Base-by-base conservation (phyloP, 257 asterid genomes). In the Paraleonurus japonicus region DNA sequence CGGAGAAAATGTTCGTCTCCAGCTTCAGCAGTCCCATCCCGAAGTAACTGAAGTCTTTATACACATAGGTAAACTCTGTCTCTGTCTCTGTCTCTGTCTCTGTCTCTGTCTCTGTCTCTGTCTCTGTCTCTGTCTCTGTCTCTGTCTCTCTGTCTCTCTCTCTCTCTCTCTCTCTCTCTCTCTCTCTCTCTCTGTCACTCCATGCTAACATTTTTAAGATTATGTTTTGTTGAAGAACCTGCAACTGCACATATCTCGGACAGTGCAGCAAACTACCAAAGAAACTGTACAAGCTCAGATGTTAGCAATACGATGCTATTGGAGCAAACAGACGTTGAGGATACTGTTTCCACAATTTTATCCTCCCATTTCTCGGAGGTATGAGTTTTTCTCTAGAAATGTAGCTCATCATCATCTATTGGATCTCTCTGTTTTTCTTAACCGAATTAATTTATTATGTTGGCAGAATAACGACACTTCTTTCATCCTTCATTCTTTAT, bases 1-100 rank as follows among this genome's bases (percentile, higher is more conserved):
- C 61, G 99, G 92, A 57, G 96, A 91, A 79, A 83, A 81, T 76
- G 98, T 94, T 51, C 88, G 90, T 54, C 81, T 43, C 73, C 85
- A 78, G 75, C 85, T 94, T 67, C 98, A 92, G 74, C 86, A 65
- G 73, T 80, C 80, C 77, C 90, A 89, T 80, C 96, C 93, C 23
- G 93, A 88, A 85, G 87, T 94, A 58, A 84, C 96, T 63, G 99
- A 94, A 87, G 98, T 94, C 76, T 94, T 94, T 75, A 83, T 88
- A 74, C 99, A 94, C 78, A 85, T 94, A 57, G 96, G 99, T 93
- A 78, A n/a, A n/a, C 16, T 50, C 61, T 32, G 28, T 17, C 67
- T 15, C 27, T 6, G 20, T 26, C 37, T 9, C 66, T n/a, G n/a
- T n/a, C n/a, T n/a, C n/a, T n/a, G n/a, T n/a, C n/a, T n/a, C n/a